These are phyloP conservation scores for Dinochytrium kinnereticum DNA, from an alignment of 371 early-diverging fungal species.

Conservation along the genomic window DNA sequence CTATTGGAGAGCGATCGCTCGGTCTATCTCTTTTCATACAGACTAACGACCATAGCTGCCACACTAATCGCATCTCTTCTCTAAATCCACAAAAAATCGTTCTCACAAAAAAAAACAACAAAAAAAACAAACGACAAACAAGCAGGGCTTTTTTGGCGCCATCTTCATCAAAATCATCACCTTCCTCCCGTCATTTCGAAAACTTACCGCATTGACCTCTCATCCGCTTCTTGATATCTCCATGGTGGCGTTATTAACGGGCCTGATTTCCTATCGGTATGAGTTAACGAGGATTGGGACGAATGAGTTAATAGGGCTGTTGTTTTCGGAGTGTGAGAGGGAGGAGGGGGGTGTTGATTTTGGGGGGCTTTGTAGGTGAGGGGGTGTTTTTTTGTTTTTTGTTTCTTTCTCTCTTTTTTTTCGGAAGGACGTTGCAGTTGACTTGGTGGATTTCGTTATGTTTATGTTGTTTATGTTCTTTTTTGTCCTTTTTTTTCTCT, in stretches of 20 bases:
- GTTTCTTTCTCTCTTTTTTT: too few relatives aligned
- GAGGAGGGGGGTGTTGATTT: conserved; percentile 24
- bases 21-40: too few relatives aligned
- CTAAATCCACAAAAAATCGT: too few relatives aligned
- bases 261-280: conserved; percentile 76
- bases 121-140: too few relatives aligned
- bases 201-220: conserved; percentile 42
- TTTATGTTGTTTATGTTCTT: too few relatives aligned
- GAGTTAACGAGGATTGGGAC: conserved; percentile 68
- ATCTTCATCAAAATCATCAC: conserved; percentile 76
- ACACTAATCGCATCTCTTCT: too few relatives aligned
- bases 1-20: too few relatives aligned
- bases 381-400: neutral
- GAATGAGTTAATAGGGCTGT: conserved; percentile 72
- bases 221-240: conserved; percentile 77
- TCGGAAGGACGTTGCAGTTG: too few relatives aligned
- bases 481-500: too few relatives aligned
- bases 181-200: conserved; percentile 20
- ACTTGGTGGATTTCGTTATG: too few relatives aligned
- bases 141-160: conserved; percentile 90
- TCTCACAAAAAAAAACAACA: too few relatives aligned
- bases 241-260: conserved; percentile 73
- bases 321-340: conserved; percentile 81
- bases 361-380: conserved; percentile 36
- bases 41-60: too few relatives aligned